Percentiles rank a stretch among this genome's conserved stretches.
phyloP scores from a whole-genome alignment of 2,329 filamentous ascomycete genomes.

The Cercospora zeina region DNA sequence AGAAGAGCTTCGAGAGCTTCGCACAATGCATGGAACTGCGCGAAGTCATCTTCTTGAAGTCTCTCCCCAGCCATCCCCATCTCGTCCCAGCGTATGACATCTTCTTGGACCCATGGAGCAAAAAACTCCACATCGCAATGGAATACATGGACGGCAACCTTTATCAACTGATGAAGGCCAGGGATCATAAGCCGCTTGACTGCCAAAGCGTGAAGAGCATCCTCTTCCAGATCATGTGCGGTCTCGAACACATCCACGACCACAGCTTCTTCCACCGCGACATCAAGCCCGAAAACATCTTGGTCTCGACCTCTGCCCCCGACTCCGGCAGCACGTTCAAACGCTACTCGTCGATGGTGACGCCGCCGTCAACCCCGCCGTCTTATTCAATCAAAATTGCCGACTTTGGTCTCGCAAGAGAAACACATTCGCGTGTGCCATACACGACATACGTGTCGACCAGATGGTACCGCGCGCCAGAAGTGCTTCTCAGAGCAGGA shows the following conservation, averaged over 20 bases:
- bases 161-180: constrained; percentile 97
- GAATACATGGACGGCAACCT: constrained; percentile 99
- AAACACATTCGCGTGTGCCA: constrained; percentile 92
- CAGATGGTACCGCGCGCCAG: constrained; percentile 90
- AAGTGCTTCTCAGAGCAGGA: constrained; percentile 88
- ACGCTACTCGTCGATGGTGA: constrained; percentile 89
- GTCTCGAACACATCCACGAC: constrained; percentile 94
- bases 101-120: constrained; percentile 92
- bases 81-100: constrained; percentile 97
- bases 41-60: constrained; percentile 94
- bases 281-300: constrained; percentile 98
- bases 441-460: constrained; percentile 99
- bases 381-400: constrained; percentile 97
- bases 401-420: constrained; percentile 94
- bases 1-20: constrained; percentile 97
- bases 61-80: constrained; percentile 82
- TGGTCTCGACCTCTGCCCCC: constrained; percentile 86
- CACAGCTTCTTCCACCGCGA: constrained; percentile 98
- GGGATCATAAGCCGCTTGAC: constrained; percentile 92
- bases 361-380: constrained; percentile 89
- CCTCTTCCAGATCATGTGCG: constrained; percentile 92
- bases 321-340: constrained; percentile 84
- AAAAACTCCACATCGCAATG: constrained; percentile 97
- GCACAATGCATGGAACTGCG: constrained; percentile 86
- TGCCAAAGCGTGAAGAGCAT: constrained; percentile 95